Conservation (phyloP, 1,284 basidiomycete species). For the Xerocomus cyaneibrunnescens region DNA sequence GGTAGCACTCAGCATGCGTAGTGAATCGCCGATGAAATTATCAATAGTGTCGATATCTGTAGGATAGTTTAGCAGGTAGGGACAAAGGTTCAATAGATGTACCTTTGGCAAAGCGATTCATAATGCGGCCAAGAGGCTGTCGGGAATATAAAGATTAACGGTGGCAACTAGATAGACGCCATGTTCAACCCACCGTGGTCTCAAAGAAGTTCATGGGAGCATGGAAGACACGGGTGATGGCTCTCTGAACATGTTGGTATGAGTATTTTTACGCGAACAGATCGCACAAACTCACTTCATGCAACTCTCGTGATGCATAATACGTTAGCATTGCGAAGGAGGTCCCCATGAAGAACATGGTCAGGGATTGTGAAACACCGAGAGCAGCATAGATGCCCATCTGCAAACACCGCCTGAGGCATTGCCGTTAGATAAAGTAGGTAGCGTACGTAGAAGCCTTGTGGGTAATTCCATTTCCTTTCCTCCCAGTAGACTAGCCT, state of each 20-base stretch:
- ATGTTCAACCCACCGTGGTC: constrained; percentile 57
- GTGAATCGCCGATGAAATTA: constrained; percentile 71
- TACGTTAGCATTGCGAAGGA: constrained; percentile 60
- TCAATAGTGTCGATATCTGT: constrained; percentile 87
- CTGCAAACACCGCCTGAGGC: constrained; percentile 34
- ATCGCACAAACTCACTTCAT: constrained; percentile 14
- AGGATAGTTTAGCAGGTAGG: not conserved
- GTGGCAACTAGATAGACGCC: not conserved
- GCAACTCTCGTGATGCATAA: constrained; percentile 51
- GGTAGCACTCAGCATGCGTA: constrained; percentile 75
- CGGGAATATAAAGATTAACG: not conserved
- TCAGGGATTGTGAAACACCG: constrained; percentile 49
- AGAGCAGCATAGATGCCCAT: constrained; percentile 68
- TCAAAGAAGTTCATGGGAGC: constrained; percentile 91
- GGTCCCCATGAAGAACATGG: constrained; percentile 54
- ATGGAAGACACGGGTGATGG: constrained; percentile 64
- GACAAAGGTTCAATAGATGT: not conserved
- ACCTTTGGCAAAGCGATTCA: constrained; percentile 79
- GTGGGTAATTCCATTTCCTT: constrained; percentile 48
- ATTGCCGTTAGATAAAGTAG: not conserved
- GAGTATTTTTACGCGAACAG: not conserved
- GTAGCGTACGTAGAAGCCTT: constrained; percentile 59
- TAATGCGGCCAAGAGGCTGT: constrained; percentile 84
- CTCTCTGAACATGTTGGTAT: constrained; percentile 35
- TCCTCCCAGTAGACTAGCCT: constrained; percentile 77